Percentiles rank a stretch among this genome's conserved stretches.
Conservation (phyloP, 179 eudicot genomes). For the Beta lomatogona region DNA sequence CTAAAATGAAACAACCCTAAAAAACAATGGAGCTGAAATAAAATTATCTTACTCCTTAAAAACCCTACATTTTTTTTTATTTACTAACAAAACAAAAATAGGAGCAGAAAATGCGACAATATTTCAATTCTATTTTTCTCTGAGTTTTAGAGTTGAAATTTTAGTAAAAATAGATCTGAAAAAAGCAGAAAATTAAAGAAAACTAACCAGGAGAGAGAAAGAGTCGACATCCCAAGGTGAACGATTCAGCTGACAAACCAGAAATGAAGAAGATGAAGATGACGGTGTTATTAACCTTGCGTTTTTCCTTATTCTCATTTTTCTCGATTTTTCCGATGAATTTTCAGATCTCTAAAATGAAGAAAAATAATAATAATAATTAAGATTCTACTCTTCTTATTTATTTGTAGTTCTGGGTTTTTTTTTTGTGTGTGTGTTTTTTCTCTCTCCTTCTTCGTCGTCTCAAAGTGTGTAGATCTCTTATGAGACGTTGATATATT, state of each 20-base stretch:
- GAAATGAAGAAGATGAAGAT: constrained; percentile 27
- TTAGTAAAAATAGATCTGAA: constrained; percentile 24
- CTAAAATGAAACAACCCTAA: constrained; percentile 23
- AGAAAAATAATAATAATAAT: neutral
- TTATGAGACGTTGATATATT: too few species aligned
- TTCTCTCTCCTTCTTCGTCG: too few species aligned
- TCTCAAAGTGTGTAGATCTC: too few species aligned
- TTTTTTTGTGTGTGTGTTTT: too few species aligned
- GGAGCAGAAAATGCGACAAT: neutral
- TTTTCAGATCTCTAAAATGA: neutral
- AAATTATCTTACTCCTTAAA: neutral
- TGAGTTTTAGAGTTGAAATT: neutral
- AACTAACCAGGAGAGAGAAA: constrained; percentile 34
- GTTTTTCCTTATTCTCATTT: constrained; percentile 49
- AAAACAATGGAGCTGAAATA: neutral
- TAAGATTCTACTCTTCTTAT: too few species aligned
- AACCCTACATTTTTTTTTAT: constrained; percentile 52
- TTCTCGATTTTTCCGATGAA: neutral
- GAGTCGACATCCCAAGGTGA: constrained; percentile 71
- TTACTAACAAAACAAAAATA: too few species aligned
- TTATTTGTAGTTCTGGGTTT: too few species aligned
- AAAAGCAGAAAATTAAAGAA: neutral
- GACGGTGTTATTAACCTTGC: constrained; percentile 21
- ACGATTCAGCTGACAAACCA: constrained; percentile 60
- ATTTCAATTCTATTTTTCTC: neutral